Percentiles rank a stretch among this genome's conserved stretches.
Conservation (phyloP, 176 grass and related monocot genomes). For the Aegilops speltoides region DNA sequence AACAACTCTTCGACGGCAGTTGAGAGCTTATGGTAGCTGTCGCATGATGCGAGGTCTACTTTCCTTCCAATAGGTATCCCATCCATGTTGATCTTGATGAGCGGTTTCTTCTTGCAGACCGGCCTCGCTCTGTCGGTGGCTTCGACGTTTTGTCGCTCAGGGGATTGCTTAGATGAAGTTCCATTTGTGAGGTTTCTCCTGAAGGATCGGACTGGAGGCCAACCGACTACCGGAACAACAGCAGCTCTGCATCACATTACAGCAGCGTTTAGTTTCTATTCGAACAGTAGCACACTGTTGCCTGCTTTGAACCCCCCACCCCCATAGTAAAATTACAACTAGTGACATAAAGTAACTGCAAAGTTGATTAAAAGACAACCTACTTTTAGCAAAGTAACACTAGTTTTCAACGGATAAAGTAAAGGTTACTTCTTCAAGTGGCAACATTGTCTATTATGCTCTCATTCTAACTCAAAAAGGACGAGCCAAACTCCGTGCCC, state of each 20-base stretch:
- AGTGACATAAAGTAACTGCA: conserved; percentile 10
- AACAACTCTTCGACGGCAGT: conserved; percentile 70
- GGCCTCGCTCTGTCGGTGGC: conserved; percentile 26
- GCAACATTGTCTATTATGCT: neutral
- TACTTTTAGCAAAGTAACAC: conserved; percentile 16
- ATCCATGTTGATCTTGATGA: conserved; percentile 99
- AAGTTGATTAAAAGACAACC: conserved; percentile 14
- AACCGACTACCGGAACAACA: conserved; percentile 76
- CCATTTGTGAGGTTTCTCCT: conserved; percentile 74
- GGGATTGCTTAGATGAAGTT: conserved; percentile 58
- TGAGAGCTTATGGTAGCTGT: conserved; percentile 64
- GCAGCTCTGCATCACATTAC: conserved; percentile 45
- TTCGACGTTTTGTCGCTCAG: conserved; percentile 45
- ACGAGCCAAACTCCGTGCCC: neutral
- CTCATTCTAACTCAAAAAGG: neutral
- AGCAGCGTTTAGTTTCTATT: conserved; percentile 2
- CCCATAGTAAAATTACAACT: neutral
- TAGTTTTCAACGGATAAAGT: neutral
- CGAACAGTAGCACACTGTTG: neutral
- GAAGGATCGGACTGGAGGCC: conserved; percentile 87
- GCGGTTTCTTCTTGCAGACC: conserved; percentile 47
- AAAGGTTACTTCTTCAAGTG: neutral
- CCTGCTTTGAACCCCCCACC: neutral
- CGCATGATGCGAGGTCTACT: conserved; percentile 54
- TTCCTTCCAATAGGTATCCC: conserved; percentile 96